Base-by-base conservation (phyloP, 768 basidiomycete species). In the Termitomyces sp. region DNA sequence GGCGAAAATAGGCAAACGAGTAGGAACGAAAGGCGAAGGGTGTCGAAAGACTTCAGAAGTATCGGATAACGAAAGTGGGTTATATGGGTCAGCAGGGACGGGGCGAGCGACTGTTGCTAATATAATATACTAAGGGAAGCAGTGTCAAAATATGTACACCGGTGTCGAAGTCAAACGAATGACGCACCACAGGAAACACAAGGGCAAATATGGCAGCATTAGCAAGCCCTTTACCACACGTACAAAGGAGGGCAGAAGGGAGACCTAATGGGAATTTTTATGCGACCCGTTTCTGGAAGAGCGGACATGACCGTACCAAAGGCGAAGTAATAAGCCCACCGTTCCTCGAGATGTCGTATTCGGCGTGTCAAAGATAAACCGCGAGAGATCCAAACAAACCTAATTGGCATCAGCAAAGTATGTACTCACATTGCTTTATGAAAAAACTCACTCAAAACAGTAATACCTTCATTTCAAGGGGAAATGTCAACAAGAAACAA, bases 271-370 rank as follows among this genome's bases (percentile, higher is more conserved):
- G 9, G 42, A 42, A 26, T 5, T 29, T 22, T 24, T 41, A 58
- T 49, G n/a, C 13, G 29, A 52, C 16, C 41, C 24, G n/a, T 55
- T 55, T 5, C 46, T 12, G 34, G 18, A 53, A 59, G 26, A 54
- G 39, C 14, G 50, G 13, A 7, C 10, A 41, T 43, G 46, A 46
- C 65, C 76, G 34, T 51, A 79, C 93, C 93, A 61, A 93, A 95
- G 5, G 88, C 88, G 58, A 93, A 79, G 66, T 86, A 92, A 71
- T 94, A 95, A 2, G 88, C 82, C 93, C 93, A 95, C 42, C 92
- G 82, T 70, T 93, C 90, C 71, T 95, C 93, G 20, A 94, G 74
- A 67, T 88, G 81, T 48, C 85, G 74, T 46, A 93, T 82, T 55
- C 91, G 76, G 14, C 80, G 73, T 2, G 89, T 79, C 13, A 92